Evolutionary conservation across 2,329 filamentous ascomycete species (phyloP), one percentile per base, ranked within the genome.

Genomic region (Tolypocladium album): DNA sequence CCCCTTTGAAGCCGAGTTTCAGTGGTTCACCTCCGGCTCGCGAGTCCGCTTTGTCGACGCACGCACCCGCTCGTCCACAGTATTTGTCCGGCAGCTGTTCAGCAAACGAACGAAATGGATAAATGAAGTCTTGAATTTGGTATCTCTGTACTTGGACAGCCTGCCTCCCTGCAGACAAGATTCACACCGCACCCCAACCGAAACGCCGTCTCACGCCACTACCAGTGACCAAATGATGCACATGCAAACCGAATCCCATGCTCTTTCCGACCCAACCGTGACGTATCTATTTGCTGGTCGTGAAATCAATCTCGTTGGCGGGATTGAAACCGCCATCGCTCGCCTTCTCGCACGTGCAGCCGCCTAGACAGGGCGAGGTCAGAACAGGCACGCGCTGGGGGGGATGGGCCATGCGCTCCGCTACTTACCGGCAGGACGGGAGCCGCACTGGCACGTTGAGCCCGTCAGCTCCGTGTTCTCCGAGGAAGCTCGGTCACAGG

Each of bases 291-390:
- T 77, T 76, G 77, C 82, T 85, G 59, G 87, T 90, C 43, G 92
- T 97, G 71, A 96, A 97, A 75, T 97, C 92, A 57, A 83, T 89
- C 83, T 97, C 92, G 66, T 88, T 80, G 36, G 74, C 72, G 55
- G 85, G 81, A 65, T 88, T 84, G 61, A 81, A 79, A 45, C 83
- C 83, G 59, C 84, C 82, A 65, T 82, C 81, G 56, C 82, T 72
- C 22, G 83, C 83, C 73, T 90, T 92, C 74, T 91, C 88, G 72
- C 92, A 96, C n/a, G 88, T 94, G 77, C 90, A 94, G 31, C 82
- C 85, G 70, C 78, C 85, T 87, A 59, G 2, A 38, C 9, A 9
- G 4, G 59, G 34, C 38, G 34, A 55, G 59, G 67, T 68, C 56
- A 65, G 58, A 43, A 59, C 39, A n/a, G 40, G 22, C 34, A 24